Percentiles rank a stretch among this genome's conserved stretches.
phyloP scores from a whole-genome alignment of 768 basidiomycete species.

The Trametes maxima region DNA sequence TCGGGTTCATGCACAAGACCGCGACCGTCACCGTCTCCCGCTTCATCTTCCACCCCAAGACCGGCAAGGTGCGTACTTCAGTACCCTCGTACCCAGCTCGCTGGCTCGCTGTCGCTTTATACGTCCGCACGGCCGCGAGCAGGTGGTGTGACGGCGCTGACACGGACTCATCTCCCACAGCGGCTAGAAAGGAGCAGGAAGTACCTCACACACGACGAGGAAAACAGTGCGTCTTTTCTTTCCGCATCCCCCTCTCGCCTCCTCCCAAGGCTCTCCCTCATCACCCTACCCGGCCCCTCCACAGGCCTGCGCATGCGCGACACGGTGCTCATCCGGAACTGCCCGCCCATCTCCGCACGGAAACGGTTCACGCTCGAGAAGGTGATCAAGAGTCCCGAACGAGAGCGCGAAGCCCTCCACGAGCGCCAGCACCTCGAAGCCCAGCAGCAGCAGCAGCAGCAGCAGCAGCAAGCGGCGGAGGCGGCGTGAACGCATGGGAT shows the following conservation, averaged over 20 bases:
- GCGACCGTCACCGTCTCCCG: constrained; percentile 82
- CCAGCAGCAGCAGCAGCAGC: not conserved
- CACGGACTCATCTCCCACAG: constrained; percentile 37
- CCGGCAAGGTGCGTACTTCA: constrained; percentile 78
- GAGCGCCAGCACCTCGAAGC: constrained; percentile 22
- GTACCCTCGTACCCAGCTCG: no score
- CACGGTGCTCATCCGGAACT: constrained; percentile 77
- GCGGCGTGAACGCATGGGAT: not conserved
- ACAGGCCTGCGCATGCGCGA: constrained; percentile 69
- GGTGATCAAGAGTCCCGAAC: constrained; percentile 68
- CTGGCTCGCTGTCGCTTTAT: no score
- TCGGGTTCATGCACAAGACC: constrained; percentile 82
- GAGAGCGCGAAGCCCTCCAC: constrained; percentile 40
- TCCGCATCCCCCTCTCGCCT: not conserved
- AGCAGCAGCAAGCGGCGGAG: not conserved
- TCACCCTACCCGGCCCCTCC: not conserved
- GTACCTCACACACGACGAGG: constrained; percentile 74
- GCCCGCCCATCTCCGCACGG: constrained; percentile 75
- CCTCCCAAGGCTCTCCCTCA: not conserved
- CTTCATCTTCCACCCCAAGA: constrained; percentile 68
- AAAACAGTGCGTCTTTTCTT: constrained; percentile 56
- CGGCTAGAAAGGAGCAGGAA: constrained; percentile 77
- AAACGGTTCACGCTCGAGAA: constrained; percentile 77
- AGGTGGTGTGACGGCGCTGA: no score
- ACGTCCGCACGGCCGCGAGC: no score